A percentile compares a stretch with the other conserved stretches of the same genome.
Evolutionary conservation across 192 early-diverging fungal genomes (phyloP).

Genomic region (Obelidium mucronatum): DNA sequence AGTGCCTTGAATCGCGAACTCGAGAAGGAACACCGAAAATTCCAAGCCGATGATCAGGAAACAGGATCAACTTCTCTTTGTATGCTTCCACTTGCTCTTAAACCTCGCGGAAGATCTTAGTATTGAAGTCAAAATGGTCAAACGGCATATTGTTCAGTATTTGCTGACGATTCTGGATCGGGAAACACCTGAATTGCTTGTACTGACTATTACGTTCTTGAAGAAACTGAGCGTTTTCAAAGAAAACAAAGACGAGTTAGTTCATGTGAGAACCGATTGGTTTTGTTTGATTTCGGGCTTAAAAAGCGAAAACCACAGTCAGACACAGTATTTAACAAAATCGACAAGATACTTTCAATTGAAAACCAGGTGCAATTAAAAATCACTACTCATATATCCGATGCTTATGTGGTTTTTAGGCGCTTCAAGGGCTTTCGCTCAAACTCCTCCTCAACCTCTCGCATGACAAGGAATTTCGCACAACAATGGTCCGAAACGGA

Average conservation of each 20-base stretch:
- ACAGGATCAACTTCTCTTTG: conserved; percentile 69
- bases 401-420: conserved; percentile 43
- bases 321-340: conserved; percentile 33
- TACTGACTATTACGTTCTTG: conserved; percentile 57
- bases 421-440: conserved; percentile 49
- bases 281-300: no score
- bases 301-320: no score
- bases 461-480: conserved; percentile 53
- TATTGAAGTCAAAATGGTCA: conserved; percentile 70
- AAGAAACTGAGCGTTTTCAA: conserved; percentile 60
- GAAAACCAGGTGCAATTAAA: no score
- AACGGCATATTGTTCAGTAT: conserved; percentile 58
- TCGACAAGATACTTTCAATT: conserved; percentile 40
- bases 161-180: conserved; percentile 55
- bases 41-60: conserved; percentile 62
- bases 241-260: conserved; percentile 66
- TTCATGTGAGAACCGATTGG: conserved; percentile 48
- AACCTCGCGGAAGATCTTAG: conserved; percentile 61
- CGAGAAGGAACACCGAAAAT: conserved; percentile 59
- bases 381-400: no score
- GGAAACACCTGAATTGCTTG: conserved; percentile 56
- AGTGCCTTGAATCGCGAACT: conserved; percentile 40
- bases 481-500: conserved; percentile 37
- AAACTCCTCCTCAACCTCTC: conserved; percentile 54
- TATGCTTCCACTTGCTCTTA: conserved; percentile 61